Evolutionary conservation across 2,329 filamentous ascomycete species (phyloP).

Genomic region (Trichoderma polysporum): DNA sequence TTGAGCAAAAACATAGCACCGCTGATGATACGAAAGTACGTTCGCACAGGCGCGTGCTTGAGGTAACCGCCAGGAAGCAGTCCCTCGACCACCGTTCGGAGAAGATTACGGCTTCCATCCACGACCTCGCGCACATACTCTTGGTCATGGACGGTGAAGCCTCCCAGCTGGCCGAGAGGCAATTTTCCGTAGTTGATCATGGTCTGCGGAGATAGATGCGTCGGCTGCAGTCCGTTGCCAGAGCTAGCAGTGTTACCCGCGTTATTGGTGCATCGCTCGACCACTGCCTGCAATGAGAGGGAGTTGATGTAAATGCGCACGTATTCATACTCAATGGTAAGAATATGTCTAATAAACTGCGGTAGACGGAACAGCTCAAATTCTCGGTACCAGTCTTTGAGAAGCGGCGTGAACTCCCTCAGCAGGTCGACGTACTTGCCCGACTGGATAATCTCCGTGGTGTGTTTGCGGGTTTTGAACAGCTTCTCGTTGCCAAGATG

Average conservation of each 20-base stretch:
- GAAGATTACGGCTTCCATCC: conserved; percentile 72
- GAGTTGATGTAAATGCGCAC: conserved; percentile 94
- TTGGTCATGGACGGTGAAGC: conserved; percentile 65
- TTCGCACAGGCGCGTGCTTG: conserved; percentile 78
- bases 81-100: conserved; percentile 74
- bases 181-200: conserved; percentile 65
- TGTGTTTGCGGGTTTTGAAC: conserved; percentile 84
- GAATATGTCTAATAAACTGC: conserved; percentile 67
- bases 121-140: conserved; percentile 76
- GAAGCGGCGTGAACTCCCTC: conserved; percentile 74
- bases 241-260: conserved; percentile 49
- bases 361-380: conserved; percentile 76
- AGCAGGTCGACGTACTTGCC: conserved; percentile 81
- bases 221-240: conserved; percentile 34
- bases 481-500: conserved; percentile 84
- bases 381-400: conserved; percentile 76
- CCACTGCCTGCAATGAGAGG: conserved; percentile 87
- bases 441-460: conserved; percentile 82
- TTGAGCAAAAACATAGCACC: conserved; percentile 83
- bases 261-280: conserved; percentile 85
- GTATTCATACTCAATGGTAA: conserved; percentile 94
- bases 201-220: conserved; percentile 58
- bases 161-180: conserved; percentile 62
- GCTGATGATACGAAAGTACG: conserved; percentile 83
- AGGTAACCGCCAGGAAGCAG: conserved; percentile 73